Conservation (phyloP, 441 rosid species). For the Adansonia madagascariensis region DNA sequence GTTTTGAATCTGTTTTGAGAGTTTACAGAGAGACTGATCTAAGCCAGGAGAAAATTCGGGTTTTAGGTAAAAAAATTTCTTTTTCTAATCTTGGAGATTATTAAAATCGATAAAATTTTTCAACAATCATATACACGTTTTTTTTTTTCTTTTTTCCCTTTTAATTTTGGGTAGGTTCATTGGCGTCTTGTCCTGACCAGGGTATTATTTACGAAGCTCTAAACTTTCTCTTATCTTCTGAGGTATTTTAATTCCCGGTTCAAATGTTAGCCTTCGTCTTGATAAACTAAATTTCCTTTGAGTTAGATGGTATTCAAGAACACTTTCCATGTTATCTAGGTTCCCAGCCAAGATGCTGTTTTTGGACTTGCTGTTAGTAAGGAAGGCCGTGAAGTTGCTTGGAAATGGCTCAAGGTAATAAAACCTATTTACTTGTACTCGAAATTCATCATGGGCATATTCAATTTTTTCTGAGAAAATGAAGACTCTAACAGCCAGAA, state of each 20-base stretch:
- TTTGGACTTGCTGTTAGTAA: slow-evolving; percentile 65
- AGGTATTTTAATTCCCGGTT: slow-evolving; percentile 48
- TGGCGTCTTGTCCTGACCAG: slow-evolving; percentile 73
- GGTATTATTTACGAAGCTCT: slow-evolving; percentile 62
- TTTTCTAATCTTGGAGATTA: neutral
- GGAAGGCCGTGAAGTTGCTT: slow-evolving; percentile 91
- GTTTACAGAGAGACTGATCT: slow-evolving; percentile 87
- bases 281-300: slow-evolving; percentile 10
- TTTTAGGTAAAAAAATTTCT: slow-evolving; percentile 53
- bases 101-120: neutral
- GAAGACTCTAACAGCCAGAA: neutral
- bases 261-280: neutral
- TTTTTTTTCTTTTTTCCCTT: neutral
- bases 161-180: slow-evolving; percentile 49
- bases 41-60: slow-evolving; percentile 88
- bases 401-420: slow-evolving; percentile 81
- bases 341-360: slow-evolving; percentile 70
- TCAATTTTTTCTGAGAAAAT: too few species aligned
- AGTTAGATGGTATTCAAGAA: neutral
- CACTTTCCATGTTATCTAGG: slow-evolving; percentile 37
- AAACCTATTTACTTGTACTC: neutral
- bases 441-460: too few species aligned
- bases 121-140: neutral
- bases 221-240: slow-evolving; percentile 72
- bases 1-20: slow-evolving; percentile 70